Base-by-base conservation (phyloP, 1,284 basidiomycete species). In the Boletus smithii region DNA sequence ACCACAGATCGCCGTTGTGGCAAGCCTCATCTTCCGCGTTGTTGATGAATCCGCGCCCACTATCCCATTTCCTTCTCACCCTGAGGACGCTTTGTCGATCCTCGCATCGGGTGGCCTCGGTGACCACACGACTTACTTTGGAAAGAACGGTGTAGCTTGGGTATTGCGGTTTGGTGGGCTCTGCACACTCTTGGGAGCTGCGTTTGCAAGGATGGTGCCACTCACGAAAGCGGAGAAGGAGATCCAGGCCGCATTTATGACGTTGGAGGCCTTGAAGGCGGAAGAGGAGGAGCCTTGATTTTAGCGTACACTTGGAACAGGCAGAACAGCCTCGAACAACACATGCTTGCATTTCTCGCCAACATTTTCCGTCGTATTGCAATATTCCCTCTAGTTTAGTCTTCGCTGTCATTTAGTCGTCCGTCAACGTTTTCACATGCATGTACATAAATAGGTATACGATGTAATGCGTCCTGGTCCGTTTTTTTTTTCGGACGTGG, bases 121-220 rank as follows among this genome's bases (percentile, higher is more conserved):
- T 24, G 70, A 73, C 39, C 75, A 79, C 45, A 71, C 75, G 45
- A 78, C 84, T 3, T 89, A 86, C 63, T 75, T 79, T 51, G 88
- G 84, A 33, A 92, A 91, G 73, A 85, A 83, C 48, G 92, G 92
- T 36, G 90, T 95, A 17, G 89, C 87, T 1, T 97, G 94, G 93
- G 91, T 97, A 5, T 70, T 98, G 42, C 81, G 93, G 11, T 97
- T 97, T 60, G 94, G 94, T 39, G 94, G 94, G 27, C 60, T 91
- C 8, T 91, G 85, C 65, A 85, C 92, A 0, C 69, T 95, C 51
- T 58, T 76, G 27, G 86, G 89, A 22, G 91, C 91, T 1, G 54
- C 80, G 7, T 75, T 90, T 54, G 86, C 85, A 29, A 83, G 88
- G 41, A 83, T 77, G 70, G 89, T 95, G 0, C 82, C 92, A 16